Conservation (phyloP, 768 basidiomycete species). For the Mycena crocata region DNA sequence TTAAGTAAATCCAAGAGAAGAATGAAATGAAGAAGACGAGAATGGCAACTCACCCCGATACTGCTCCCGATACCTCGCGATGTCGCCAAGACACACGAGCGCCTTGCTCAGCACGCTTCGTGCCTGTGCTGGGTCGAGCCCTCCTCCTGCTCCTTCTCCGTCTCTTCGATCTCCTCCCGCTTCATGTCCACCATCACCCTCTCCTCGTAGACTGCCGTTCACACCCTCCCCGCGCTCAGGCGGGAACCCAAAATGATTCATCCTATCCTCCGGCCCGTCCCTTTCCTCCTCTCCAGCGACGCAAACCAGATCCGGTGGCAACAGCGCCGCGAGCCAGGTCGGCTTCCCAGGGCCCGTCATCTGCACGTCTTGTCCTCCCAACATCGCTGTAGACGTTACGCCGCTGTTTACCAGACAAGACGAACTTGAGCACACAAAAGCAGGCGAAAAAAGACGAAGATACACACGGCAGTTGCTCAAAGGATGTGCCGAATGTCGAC, state of each 20-base stretch:
- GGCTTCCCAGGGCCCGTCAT: too few species aligned
- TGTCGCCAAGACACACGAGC: conserved; percentile 92
- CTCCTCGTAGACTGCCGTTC: too few species aligned
- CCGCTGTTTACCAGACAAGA: too few species aligned
- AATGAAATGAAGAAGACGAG: too few species aligned
- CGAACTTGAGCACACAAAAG: too few species aligned
- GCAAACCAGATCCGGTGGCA: conserved; percentile 41
- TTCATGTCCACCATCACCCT: too few species aligned
- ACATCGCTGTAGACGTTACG: too few species aligned
- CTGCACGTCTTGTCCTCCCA: too few species aligned
- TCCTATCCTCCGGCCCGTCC: conserved; percentile 26
- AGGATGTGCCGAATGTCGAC: too few species aligned
- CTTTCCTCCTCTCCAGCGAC: conserved; percentile 53
- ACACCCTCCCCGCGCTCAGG: conserved; percentile 57
- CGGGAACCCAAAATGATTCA: conserved; percentile 30
- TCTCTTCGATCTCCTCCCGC: background rate
- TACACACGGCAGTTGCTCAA: too few species aligned
- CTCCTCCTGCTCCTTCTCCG: conserved; percentile 45
- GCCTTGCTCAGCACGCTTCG: conserved; percentile 79
- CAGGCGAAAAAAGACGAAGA: too few species aligned
- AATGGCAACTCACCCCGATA: conserved; percentile 59
- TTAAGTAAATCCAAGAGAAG: too few species aligned
- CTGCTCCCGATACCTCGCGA: conserved; percentile 92
- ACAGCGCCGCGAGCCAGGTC: conserved; percentile 63
- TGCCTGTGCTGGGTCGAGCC: conserved; percentile 70